Percentiles rank a stretch among this genome's conserved stretches.
phyloP scores from a whole-genome alignment of 2,329 filamentous ascomycete species.

The Ceratocystis diversiconidia region DNA sequence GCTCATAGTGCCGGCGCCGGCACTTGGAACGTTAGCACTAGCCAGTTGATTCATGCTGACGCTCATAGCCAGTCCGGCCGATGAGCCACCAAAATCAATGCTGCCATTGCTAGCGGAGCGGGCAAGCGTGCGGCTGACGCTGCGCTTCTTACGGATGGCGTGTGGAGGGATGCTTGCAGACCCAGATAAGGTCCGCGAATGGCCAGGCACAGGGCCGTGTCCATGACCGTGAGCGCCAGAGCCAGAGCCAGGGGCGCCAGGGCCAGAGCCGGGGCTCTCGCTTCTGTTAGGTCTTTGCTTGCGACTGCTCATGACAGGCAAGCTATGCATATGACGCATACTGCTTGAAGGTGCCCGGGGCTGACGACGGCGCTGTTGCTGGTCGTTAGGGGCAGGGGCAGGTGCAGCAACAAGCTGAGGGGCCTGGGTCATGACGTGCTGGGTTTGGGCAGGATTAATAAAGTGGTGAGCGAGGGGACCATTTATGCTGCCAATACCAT shows the following conservation, averaged over 20 bases:
- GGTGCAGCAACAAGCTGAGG: neutral
- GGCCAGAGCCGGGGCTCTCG: neutral
- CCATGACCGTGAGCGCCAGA: neutral
- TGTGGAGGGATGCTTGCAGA: neutral
- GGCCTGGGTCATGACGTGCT: neutral
- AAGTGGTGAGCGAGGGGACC: neutral
- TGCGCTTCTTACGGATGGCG: neutral
- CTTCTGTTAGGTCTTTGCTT: neutral
- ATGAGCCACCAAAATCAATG: neutral
- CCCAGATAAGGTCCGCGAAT: neutral
- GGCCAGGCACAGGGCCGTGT: neutral
- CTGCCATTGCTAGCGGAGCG: neutral
- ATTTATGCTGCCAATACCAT: neutral
- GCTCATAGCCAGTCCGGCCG: neutral
- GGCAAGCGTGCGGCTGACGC: neutral
- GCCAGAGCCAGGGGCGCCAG: neutral
- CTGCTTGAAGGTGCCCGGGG: conserved; percentile 8
- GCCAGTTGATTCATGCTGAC: neutral
- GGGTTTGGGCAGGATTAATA: neutral
- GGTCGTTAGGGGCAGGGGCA: neutral
- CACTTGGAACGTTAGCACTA: neutral
- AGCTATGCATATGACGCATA: conserved; percentile 7
- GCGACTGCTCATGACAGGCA: neutral
- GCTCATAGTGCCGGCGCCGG: neutral
- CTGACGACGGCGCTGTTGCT: neutral